Evolutionary conservation across 208 protist genomes (phyloP).

Genomic region (Dictyostelium gargantuum): DNA sequence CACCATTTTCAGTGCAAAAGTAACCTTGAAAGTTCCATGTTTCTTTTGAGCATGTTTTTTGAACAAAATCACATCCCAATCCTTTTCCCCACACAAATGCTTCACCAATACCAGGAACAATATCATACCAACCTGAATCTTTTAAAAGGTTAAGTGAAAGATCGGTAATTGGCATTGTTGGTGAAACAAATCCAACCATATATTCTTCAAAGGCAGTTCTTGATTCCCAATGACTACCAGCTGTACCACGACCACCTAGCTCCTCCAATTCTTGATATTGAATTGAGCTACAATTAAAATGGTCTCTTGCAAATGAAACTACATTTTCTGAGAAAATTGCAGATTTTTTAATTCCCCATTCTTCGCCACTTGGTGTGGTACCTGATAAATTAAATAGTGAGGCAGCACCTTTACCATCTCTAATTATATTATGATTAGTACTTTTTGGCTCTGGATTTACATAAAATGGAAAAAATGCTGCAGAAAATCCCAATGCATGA

Average conservation of each 20-base stretch:
- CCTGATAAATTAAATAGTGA: not conserved
- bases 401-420: not conserved
- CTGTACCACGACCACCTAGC: conserved; percentile 32
- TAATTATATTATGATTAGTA: not conserved
- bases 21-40: conserved; percentile 52
- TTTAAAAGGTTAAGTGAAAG: conserved; percentile 16
- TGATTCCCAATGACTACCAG: conserved; percentile 57
- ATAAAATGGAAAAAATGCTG: not conserved
- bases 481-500: conserved; percentile 65
- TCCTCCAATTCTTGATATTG: conserved; percentile 34
- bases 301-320: not conserved
- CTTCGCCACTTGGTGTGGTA: not conserved
- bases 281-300: not conserved
- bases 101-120: not conserved
- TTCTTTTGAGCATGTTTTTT: not conserved
- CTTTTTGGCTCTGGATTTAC: not conserved
- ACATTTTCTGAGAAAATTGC: not conserved
- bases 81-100: conserved; percentile 36
- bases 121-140: conserved; percentile 57
- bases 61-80: conserved; percentile 18
- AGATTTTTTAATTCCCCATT: not conserved
- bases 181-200: conserved; percentile 49
- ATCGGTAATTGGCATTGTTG: conserved; percentile 15
- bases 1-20: not conserved
- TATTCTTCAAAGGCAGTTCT: conserved; percentile 45